Evolutionary conservation across 306 rosid species (phyloP), one percentile per base, ranked within the genome.

Genomic region (Prunus mongolica): DNA sequence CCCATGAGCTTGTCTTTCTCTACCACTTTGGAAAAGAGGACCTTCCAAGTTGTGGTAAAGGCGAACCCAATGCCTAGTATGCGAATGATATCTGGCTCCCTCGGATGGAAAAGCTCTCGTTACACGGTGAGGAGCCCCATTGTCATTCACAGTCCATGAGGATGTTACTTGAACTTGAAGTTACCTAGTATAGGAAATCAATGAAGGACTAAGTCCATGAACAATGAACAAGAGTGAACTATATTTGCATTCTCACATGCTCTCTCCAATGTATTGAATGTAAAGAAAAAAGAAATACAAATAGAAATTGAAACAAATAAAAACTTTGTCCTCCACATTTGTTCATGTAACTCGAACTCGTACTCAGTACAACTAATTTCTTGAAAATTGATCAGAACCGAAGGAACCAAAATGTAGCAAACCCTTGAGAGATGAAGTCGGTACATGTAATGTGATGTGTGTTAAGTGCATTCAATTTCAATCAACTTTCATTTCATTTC

Each of bases 41-140:
- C 91, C 83, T 92, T 90, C 80, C 85, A 87, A 87, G 96, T 95
- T 8, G 88, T 86, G 58, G 92, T 92, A 84, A 92, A 79, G 81
- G 93, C 93, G 13, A 69, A 79, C 28, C 56, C 92, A 24, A 76
- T 87, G 84, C 20, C 89, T 19, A 46, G 82, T 5, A 58, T 10
- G 78, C 13, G 49, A 56, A 67, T 83, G 84, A 81, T 90, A 19
- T 90, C 97, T 0, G 97, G 90, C 15, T 85, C 86, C 0, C 79
- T 92, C 32, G 72, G 85, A 63, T 95, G 99, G 99, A 76, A 78
- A 72, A 87, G 78, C 74, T 11, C 82, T 4, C 84, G 81, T 12
- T 73, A 87, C 68, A 83, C 79, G 45, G 92, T 89, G 50, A 87
- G 92, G 72, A 95, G 97, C 44, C 93, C 97, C 34, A 73, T 95